Base-by-base conservation (phyloP, 1,284 basidiomycete genomes). In the Ceratobasidium sp. region DNA sequence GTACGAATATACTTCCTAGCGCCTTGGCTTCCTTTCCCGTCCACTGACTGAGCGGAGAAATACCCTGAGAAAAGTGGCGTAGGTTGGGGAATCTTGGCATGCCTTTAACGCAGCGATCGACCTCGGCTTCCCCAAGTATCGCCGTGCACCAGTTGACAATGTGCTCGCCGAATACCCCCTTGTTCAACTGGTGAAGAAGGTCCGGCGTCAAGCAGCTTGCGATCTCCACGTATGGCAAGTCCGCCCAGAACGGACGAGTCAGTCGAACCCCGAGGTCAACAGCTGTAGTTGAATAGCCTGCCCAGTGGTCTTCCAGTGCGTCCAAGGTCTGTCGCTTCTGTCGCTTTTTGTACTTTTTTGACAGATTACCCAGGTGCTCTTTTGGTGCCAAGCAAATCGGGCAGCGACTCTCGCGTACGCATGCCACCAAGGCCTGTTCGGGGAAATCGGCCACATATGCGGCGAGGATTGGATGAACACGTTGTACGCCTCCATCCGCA, bases 91-190 rank as follows among this genome's bases (percentile, higher is more conserved):
- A 42, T 9, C 61, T n/a, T 2, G 77, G 73, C n/a, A 77, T 59
- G 2, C 66, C 25, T 16, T 42, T 30, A 46, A 77, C 75, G 0
- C 76, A 75, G 0, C 51, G 60, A 54, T 79, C 76, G 0, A 79
- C 12, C 21, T 78, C 77, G 4, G 30, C 51, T 2, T 72, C 61
- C 2, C 73, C 73, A 0, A 73, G 64, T 0, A 72, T 8, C 0
- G 9, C 28, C 0, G 44, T 74, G 11, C 56, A 76, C 79, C 80
- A 81, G 16, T 75, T 64, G 2, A 79, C 74, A 11, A 80, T 59
- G 61, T 80, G 79, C 44, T 78, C 76, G 12, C 77, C 76, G 70
- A 80, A 78, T 2, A 80, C 75, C 1, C 80, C 78, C 66, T 80
- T 78, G 74, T 79, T 77, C 0, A 80, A 66, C 64, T 80, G 78